Conservation (phyloP, 306 rosid genomes). For the Sesbania bispinosa region DNA sequence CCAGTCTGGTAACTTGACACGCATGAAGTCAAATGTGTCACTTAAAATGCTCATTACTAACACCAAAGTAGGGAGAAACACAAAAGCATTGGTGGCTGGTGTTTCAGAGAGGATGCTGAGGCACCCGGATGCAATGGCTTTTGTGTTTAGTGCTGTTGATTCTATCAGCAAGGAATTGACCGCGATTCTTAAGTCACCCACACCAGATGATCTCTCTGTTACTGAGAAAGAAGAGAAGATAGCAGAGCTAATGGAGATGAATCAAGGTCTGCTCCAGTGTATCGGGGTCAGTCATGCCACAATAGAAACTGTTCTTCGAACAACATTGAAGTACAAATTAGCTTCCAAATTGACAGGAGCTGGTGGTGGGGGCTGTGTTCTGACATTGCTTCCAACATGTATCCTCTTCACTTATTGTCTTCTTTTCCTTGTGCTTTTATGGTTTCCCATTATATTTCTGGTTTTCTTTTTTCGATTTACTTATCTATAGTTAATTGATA, state of each 20-base stretch:
- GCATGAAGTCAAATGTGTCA: slow-evolving; percentile 51
- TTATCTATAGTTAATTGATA: background rate
- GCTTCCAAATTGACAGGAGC: slow-evolving; percentile 96
- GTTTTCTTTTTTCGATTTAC: background rate
- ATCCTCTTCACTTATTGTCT: slow-evolving; percentile 48
- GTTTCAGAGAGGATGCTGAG: slow-evolving; percentile 80
- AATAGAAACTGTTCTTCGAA: slow-evolving; percentile 82
- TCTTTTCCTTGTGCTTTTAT: slow-evolving; percentile 17
- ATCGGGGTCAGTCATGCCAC: slow-evolving; percentile 94
- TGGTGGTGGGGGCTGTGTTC: slow-evolving; percentile 99
- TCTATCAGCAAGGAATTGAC: slow-evolving; percentile 80
- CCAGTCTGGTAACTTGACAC: slow-evolving; percentile 66
- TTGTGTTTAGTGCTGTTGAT: slow-evolving; percentile 81
- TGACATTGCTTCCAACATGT: slow-evolving; percentile 87
- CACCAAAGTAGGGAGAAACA: slow-evolving; percentile 92
- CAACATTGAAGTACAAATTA: slow-evolving; percentile 78
- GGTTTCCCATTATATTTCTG: background rate
- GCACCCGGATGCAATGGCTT: slow-evolving; percentile 79
- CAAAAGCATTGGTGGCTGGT: slow-evolving; percentile 93
- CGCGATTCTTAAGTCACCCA: slow-evolving; percentile 59
- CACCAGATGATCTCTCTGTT: slow-evolving; percentile 49
- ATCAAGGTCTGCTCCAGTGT: slow-evolving; percentile 90
- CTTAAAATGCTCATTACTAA: slow-evolving; percentile 94
- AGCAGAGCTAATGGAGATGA: slow-evolving; percentile 91
- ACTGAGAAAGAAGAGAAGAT: slow-evolving; percentile 79